Base-by-base conservation (phyloP, 345 rosid genomes). In the Lepidium africanum region DNA sequence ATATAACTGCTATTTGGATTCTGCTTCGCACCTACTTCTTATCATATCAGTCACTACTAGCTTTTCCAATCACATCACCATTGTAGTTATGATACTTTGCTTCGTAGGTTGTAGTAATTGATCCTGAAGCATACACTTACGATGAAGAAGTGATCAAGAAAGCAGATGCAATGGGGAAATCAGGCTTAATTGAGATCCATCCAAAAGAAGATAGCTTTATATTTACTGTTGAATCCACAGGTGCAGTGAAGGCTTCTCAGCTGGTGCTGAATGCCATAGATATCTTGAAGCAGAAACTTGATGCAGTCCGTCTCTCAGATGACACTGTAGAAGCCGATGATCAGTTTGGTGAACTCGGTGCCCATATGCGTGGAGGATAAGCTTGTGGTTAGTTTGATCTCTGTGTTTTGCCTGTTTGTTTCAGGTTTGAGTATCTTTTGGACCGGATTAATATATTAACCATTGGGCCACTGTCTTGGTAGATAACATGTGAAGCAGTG, bases 341-440 rank as follows among this genome's bases (percentile, higher is more conserved):
- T 77, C 99, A 91, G 70, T 95, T 91, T 79, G 99, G 96, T 25
- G 99, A 95, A 78, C 96, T 91, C 7, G 96, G 99, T 55, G 99
- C 96, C 5, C 99, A 94, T 65, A 84, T 91, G 99, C 96, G 90
- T 2, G 99, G 88, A 65, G 99, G 97, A 46, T 91, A 79, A 33
- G 32, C 30, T 37, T 36, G 73, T 53, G 32, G 42, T 54, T 23
- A 3, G 9, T 23, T 21, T 4, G 6, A 54, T 41, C 69, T 62
- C 33, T 7, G 5, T 74, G 33, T 49, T 50, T 63, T 12, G 0
- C 36, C 76, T 11, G 15, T 9, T 15, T 71, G 39, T 52, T 33
- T 52, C 23, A 55, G 37, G 67, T 39, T 58, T 59, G 9, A 50
- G 52, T 49, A 59, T 66, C 17, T 49, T 40, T 45, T 59, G 11